Evolutionary conservation across 495 filamentous ascomycete genomes (phyloP).

Genomic region (Daldinia vernicosa): DNA sequence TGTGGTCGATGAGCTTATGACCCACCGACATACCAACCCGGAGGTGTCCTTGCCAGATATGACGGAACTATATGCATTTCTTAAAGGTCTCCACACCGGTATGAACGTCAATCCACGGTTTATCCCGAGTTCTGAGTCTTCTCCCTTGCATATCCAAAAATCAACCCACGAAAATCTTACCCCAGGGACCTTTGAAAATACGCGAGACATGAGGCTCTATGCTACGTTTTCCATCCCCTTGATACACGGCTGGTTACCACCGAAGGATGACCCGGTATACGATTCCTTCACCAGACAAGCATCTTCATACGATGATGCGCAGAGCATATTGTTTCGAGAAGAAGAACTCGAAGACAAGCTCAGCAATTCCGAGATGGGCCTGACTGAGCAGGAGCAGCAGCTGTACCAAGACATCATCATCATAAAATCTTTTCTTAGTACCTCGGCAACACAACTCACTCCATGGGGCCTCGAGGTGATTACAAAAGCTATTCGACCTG

Average conservation of each 20-base stretch:
- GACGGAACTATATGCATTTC: slow-evolving; percentile 82
- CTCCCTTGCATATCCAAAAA: slow-evolving; percentile 52
- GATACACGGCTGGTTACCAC: slow-evolving; percentile 92
- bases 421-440: slow-evolving; percentile 81
- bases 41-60: slow-evolving; percentile 77
- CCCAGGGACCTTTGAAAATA: slow-evolving; percentile 81
- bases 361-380: slow-evolving; percentile 54
- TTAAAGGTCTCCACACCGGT: slow-evolving; percentile 89
- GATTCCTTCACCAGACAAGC: slow-evolving; percentile 75
- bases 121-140: slow-evolving; percentile 58
- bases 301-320: slow-evolving; percentile 86
- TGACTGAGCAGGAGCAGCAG: slow-evolving; percentile 72
- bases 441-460: slow-evolving; percentile 87
- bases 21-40: slow-evolving; percentile 57
- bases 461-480: slow-evolving; percentile 79
- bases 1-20: slow-evolving; percentile 90
- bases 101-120: slow-evolving; percentile 98
- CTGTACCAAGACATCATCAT: slow-evolving; percentile 79
- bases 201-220: slow-evolving; percentile 85
- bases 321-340: slow-evolving; percentile 85
- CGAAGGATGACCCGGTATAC: slow-evolving; percentile 67
- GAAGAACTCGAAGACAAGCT: slow-evolving; percentile 88
- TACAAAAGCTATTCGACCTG: slow-evolving; percentile 68
- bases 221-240: slow-evolving; percentile 86
- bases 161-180: slow-evolving; percentile 57